A percentile compares a stretch with the other conserved stretches of the same genome.
Conservation (phyloP, 1,139 yeast species). For the Taphrina sp. region DNA sequence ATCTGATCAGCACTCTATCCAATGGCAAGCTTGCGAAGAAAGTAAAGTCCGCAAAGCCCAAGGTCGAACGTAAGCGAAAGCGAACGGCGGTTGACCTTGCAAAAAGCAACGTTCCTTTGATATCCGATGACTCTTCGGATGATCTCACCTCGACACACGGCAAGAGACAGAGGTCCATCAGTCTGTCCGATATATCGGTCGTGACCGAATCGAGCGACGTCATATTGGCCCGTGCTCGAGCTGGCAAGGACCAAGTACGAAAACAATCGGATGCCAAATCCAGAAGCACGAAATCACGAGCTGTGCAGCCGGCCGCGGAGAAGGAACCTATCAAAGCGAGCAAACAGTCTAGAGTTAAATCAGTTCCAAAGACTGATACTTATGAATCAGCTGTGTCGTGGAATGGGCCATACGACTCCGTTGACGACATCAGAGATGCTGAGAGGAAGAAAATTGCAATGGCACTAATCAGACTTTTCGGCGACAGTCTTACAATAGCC, state of each 20-base stretch:
- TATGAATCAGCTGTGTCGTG: too few species aligned
- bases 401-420: conserved; percentile 12
- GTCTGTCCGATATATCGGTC: conserved; percentile 14
- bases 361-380: too few species aligned
- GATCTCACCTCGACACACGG: background rate
- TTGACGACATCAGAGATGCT: conserved; percentile 38
- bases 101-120: background rate
- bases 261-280: background rate
- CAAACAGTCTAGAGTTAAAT: background rate
- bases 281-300: background rate
- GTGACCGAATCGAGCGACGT: conserved; percentile 1
- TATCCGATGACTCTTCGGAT: background rate
- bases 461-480: conserved; percentile 9
- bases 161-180: conserved; percentile 7
- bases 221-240: background rate
- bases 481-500: conserved; percentile 19
- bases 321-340: background rate
- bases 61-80: conserved; percentile 7
- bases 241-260: background rate
- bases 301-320: background rate
- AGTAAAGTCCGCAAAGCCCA: conserved; percentile 22
- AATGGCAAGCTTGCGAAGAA: conserved; percentile 29
- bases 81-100: conserved; percentile 22
- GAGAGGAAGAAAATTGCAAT: conserved; percentile 20
- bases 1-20: conserved; percentile 38